Percentiles rank a stretch among this genome's conserved stretches.
Conservation (phyloP, 2,329 filamentous ascomycete species). For the Xylariaceae sp. region DNA sequence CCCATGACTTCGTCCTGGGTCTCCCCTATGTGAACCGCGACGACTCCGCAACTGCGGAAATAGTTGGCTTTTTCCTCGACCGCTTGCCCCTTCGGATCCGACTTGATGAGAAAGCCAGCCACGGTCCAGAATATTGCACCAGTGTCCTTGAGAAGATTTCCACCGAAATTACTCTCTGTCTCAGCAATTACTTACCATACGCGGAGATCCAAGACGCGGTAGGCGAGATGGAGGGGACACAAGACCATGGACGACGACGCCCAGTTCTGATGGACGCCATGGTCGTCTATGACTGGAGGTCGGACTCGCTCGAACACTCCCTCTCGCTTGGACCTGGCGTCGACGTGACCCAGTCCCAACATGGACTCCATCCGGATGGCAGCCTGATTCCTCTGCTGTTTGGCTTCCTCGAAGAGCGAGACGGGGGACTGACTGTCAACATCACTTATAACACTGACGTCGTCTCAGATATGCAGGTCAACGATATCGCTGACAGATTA, state of each 20-base stretch:
- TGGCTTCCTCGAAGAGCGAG: neutral
- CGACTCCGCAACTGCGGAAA: slow-evolving; percentile 8
- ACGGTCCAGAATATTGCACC: no score
- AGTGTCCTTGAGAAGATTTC: no score
- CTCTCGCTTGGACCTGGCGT: slow-evolving; percentile 4
- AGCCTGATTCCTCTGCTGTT: neutral
- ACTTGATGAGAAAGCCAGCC: neutral
- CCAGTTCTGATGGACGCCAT: slow-evolving; percentile 1
- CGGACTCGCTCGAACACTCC: slow-evolving; percentile 3
- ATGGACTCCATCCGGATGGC: neutral
- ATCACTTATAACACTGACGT: neutral
- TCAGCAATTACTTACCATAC: slow-evolving; percentile 4
- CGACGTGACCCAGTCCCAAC: no score
- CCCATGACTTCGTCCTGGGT: slow-evolving; percentile 3
- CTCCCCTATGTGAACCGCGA: slow-evolving; percentile 10
- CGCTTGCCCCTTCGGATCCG: slow-evolving; percentile 1
- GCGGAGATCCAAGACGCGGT: slow-evolving; percentile 1
- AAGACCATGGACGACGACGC: neutral
- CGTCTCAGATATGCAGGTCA: no score
- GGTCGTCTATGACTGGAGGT: slow-evolving; percentile 11
- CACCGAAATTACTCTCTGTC: slow-evolving; percentile 1
- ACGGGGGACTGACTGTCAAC: neutral
- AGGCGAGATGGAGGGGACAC: neutral
- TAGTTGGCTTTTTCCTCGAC: slow-evolving; percentile 12
- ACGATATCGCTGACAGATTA: no score